Evolutionary conservation across 1,284 basidiomycete species (phyloP), one percentile per base, ranked within the genome.

Genomic region (Ceratobasidium sp.): DNA sequence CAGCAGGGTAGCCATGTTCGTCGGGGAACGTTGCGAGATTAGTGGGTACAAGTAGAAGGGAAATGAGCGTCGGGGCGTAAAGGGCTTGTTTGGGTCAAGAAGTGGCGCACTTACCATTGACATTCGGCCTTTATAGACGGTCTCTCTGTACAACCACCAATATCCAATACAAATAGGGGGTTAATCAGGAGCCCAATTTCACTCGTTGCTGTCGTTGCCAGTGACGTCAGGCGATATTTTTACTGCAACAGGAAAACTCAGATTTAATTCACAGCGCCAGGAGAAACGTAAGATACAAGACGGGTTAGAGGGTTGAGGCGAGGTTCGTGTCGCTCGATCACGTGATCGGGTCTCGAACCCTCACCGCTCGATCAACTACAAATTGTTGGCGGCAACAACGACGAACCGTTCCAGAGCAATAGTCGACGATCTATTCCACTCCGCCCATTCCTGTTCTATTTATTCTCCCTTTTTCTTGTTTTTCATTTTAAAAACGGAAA

Each of bases 261-360:
- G 35, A 35, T 25, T 38, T 53, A 40, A 8, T 29, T 40, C n/a
- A n/a, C n/a, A n/a, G n/a, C n/a, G n/a, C n/a, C n/a, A n/a, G n/a
- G n/a, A n/a, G n/a, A n/a, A n/a, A n/a, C n/a, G n/a, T n/a, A n/a
- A n/a, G n/a, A n/a, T n/a, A n/a, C n/a, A n/a, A 29, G 29, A 34
- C 40, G 32, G 62, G 62, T 67, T 42, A 38, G 62, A 67, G 62
- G 62, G 62, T 67, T 67, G 34, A 2, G 27, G 58, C n/a, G 43
- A 31, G 45, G 32, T 17, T 6, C 12, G n/a, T n/a, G n/a, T n/a
- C 57, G 57, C 57, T 47, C n/a, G 12, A 50, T 67, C 62, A 67
- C 62, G 62, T 67, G 62, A 2, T 32, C 29, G 38, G 54, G 32
- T 35, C 34, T 22, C 34, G 12, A 32, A 15, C 13, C 8, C n/a